Evolutionary conservation across 177 flowering plant genomes (phyloP).

Genomic region (Vitis hybrid): DNA sequence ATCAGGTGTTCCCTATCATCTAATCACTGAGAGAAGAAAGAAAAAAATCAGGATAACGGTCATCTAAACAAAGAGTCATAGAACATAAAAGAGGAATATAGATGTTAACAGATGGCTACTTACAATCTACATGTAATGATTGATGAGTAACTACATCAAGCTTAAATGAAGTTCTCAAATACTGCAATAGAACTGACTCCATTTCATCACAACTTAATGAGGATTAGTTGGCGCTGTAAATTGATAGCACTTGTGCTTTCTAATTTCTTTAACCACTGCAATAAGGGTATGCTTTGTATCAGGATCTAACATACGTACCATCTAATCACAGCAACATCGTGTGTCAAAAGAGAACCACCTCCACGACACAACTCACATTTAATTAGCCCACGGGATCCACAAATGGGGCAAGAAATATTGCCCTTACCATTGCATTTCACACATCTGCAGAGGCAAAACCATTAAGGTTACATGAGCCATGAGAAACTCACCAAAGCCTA

Average conservation of each 20-base stretch:
- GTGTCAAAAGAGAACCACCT: constrained; percentile 66
- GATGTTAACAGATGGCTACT: too few species aligned
- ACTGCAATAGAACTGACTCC: background rate
- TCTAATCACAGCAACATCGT: constrained; percentile 56
- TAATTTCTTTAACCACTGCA: background rate
- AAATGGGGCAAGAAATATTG: constrained; percentile 74
- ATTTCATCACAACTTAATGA: too few species aligned
- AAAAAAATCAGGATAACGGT: too few species aligned
- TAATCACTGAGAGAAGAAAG: too few species aligned
- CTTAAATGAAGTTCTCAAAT: background rate
- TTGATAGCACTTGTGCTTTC: background rate
- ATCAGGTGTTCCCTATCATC: too few species aligned
- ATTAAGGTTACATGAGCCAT: background rate
- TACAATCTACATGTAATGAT: background rate
- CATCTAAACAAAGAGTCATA: too few species aligned
- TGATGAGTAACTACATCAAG: background rate
- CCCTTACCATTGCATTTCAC: constrained; percentile 79
- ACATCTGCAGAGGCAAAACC: constrained; percentile 57
- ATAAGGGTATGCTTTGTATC: background rate
- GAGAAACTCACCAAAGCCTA: background rate
- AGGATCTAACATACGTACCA: constrained; percentile 51
- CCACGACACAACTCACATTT: constrained; percentile 73
- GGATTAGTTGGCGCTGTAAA: background rate
- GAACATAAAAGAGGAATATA: too few species aligned
- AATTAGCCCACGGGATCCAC: constrained; percentile 82